Conservation (phyloP, 257 asterid species). For the Penstemon davidsonii region DNA sequence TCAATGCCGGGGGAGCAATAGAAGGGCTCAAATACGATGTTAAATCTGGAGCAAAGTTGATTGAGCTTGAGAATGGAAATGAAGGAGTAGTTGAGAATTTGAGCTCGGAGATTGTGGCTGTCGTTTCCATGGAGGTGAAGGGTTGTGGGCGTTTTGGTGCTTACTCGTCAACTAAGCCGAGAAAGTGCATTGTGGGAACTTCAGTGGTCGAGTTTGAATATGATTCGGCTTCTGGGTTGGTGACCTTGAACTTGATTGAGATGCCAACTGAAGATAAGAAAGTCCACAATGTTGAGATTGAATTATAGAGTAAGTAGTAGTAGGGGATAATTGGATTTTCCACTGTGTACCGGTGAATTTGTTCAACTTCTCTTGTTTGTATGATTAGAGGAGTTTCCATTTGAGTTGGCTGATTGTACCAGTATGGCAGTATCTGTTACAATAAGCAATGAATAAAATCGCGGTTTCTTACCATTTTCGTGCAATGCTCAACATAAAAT, state of each 20-base stretch:
- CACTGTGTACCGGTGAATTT: not conserved
- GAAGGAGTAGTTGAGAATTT: conserved; percentile 30
- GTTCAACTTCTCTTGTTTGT: not conserved
- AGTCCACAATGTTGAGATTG: conserved; percentile 46
- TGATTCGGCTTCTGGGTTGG: conserved; percentile 37
- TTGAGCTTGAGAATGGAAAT: conserved; percentile 32
- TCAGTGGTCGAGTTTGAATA: conserved; percentile 36
- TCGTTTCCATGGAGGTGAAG: conserved; percentile 39
- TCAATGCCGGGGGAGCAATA: conserved; percentile 78
- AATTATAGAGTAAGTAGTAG: conserved; percentile 9
- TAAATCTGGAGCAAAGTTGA: conserved; percentile 36
- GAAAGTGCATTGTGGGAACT: conserved; percentile 40
- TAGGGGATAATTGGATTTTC: too few relatives aligned
- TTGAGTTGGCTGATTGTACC: not conserved
- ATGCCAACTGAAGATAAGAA: conserved; percentile 46
- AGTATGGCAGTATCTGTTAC: conserved; percentile 1
- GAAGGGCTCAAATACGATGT: conserved; percentile 56
- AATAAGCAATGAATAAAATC: not conserved
- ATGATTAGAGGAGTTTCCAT: conserved; percentile 5
- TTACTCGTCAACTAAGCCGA: conserved; percentile 49
- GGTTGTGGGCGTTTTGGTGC: conserved; percentile 58
- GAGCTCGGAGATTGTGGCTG: conserved; percentile 28
- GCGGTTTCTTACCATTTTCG: not conserved
- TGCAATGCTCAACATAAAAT: not conserved
- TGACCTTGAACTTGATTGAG: conserved; percentile 39